Evolutionary conservation across 2,329 filamentous ascomycete genomes (phyloP).

Genomic region (Cladosporium sp.): DNA sequence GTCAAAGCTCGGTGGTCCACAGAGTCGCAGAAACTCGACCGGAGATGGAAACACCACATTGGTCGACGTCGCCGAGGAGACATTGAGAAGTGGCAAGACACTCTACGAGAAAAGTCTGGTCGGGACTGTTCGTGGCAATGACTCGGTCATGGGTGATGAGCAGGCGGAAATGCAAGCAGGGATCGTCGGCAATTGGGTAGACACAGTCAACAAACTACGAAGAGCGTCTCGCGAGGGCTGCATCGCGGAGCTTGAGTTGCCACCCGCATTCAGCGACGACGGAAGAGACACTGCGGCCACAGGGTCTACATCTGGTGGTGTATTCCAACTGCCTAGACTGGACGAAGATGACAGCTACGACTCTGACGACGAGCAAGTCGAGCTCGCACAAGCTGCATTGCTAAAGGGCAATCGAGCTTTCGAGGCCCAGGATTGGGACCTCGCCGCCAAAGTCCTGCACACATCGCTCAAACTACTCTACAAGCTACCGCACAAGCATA

Average conservation of each 20-base stretch:
- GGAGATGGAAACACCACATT: conserved; percentile 5
- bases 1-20: not conserved
- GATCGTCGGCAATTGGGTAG: not conserved
- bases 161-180: not conserved
- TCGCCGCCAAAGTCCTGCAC: conserved; percentile 33
- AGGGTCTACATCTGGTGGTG: not conserved
- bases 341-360: conserved; percentile 16
- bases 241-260: not conserved
- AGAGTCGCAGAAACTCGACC: not conserved
- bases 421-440: conserved; percentile 29
- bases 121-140: not conserved
- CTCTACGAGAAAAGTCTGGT: not conserved
- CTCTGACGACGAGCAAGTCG: conserved; percentile 34
- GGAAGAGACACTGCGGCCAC: not conserved
- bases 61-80: conserved; percentile 1
- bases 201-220: not conserved
- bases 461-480: conserved; percentile 33
- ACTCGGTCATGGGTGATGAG: not conserved
- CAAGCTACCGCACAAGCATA: conserved; percentile 29
- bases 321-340: not conserved
- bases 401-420: conserved; percentile 33
- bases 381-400: conserved; percentile 35
- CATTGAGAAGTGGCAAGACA: conserved; percentile 7
- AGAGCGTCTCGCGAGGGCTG: conserved; percentile 1
- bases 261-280: not conserved